phyloP scores from a whole-genome alignment of 1,139 yeast genomes.

The Kurtzmaniella quercitrusa region DNA sequence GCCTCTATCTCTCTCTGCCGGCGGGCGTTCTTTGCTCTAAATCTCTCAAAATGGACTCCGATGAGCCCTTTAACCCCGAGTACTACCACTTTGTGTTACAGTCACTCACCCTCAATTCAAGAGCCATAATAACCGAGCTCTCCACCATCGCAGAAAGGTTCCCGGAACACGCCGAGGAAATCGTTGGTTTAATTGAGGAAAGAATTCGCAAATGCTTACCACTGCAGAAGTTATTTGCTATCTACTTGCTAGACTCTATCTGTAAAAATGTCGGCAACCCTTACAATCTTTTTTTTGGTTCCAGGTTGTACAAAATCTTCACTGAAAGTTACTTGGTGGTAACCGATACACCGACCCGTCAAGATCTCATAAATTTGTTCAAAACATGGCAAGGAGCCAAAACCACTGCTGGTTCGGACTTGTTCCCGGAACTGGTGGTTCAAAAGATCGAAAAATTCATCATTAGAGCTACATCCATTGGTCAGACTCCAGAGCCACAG shows the following conservation, averaged over 20 bases:
- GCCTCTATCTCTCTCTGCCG: background rate
- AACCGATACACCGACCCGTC: slow-evolving; percentile 36
- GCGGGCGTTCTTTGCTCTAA: background rate
- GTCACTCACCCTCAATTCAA: slow-evolving; percentile 35
- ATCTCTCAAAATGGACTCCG: slow-evolving; percentile 10
- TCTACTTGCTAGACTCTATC: slow-evolving; percentile 41
- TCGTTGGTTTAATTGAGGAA: slow-evolving; percentile 30
- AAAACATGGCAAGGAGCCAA: slow-evolving; percentile 36
- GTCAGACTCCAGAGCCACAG: slow-evolving; percentile 3
- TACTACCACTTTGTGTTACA: slow-evolving; percentile 28
- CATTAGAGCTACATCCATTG: slow-evolving; percentile 32
- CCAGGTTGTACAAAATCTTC: slow-evolving; percentile 30
- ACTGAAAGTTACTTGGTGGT: slow-evolving; percentile 38
- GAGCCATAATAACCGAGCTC: slow-evolving; percentile 37
- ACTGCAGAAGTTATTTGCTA: slow-evolving; percentile 33
- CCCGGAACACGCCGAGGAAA: slow-evolving; percentile 27
- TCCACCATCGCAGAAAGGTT: slow-evolving; percentile 35
- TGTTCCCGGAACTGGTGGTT: slow-evolving; percentile 30
- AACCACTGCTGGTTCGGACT: slow-evolving; percentile 31
- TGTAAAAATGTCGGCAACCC: slow-evolving; percentile 44
- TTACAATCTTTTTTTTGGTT: slow-evolving; percentile 35
- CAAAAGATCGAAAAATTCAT: slow-evolving; percentile 37
- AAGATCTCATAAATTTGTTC: slow-evolving; percentile 35
- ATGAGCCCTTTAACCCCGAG: slow-evolving; percentile 25
- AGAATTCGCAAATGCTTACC: slow-evolving; percentile 37